Evolutionary conservation across 1,284 basidiomycete species (phyloP).

Genomic region (Trichosporon sp.): DNA sequence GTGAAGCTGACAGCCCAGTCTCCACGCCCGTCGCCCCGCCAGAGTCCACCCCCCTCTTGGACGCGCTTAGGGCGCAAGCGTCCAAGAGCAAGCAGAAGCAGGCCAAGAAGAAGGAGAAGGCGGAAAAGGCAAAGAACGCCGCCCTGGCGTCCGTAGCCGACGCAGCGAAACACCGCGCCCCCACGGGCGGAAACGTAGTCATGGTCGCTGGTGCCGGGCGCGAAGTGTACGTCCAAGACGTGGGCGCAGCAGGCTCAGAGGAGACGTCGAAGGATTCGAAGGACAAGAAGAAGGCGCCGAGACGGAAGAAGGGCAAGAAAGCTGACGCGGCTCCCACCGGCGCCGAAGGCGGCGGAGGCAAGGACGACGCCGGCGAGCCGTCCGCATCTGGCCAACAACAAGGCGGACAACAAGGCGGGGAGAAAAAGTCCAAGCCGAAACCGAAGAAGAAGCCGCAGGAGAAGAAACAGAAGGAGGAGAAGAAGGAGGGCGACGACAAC

Average conservation of each 20-base stretch:
- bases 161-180: slow-evolving; percentile 43
- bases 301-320: slow-evolving; percentile 28
- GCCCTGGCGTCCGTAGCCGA: slow-evolving; percentile 44
- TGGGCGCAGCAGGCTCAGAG: slow-evolving; percentile 10
- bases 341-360: slow-evolving; percentile 23
- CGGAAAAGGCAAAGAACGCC: slow-evolving; percentile 30
- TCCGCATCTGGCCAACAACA: background rate
- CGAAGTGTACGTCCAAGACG: slow-evolving; percentile 40
- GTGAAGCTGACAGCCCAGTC: slow-evolving; percentile 28
- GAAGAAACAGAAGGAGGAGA: slow-evolving; percentile 25
- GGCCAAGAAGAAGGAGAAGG: slow-evolving; percentile 64
- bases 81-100: slow-evolving; percentile 29
- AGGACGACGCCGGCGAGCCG: slow-evolving; percentile 12
- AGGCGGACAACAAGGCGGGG: background rate
- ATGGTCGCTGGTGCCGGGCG: slow-evolving; percentile 52
- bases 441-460: slow-evolving; percentile 22
- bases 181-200: slow-evolving; percentile 31
- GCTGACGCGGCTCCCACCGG: slow-evolving; percentile 17
- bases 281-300: slow-evolving; percentile 26
- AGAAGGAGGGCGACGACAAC: slow-evolving; percentile 12
- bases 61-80: slow-evolving; percentile 69
- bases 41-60: slow-evolving; percentile 76
- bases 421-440: slow-evolving; percentile 10
- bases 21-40: slow-evolving; percentile 59
- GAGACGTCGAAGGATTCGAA: slow-evolving; percentile 28